Evolutionary conservation across 1,284 basidiomycete genomes (phyloP), one percentile per base, ranked within the genome.

Genomic region (Hemileia vastatrix): DNA sequence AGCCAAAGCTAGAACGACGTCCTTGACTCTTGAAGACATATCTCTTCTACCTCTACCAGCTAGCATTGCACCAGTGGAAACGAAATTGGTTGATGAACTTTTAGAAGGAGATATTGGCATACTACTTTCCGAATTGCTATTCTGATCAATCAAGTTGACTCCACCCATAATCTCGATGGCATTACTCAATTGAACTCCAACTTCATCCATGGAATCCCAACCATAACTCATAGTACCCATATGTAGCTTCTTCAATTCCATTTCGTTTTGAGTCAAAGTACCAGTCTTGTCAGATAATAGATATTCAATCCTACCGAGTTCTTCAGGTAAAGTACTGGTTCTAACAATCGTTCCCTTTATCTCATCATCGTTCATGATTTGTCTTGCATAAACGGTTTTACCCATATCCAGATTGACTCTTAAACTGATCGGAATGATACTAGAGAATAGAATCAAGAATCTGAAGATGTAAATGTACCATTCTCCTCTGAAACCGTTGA

Each of bases 321-420:
- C 94, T 73, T 98, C 95, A 0, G 94, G 95, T 2, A 98, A 80
- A 0, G 95, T 98, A 70, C 88, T 90, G 2, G 95, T 97, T 27
- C 94, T 83, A 2, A 98, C 94, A 65, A 98, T 94, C 1, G 95
- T 96, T 53, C 85, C 84, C 0, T 90, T 90, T 67, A 98, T 98
- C 77, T 96, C 90, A 51, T 73, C 74, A 77, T 98, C 94, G 64
- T 83, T 85, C 85, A 93, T 91, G 65, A 98, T 97, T 70, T 93
- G 89, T 49, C 87, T 84, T 0, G 90, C 90, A 71, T 98, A 98
- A 49, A 97, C 89, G 0, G 93, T 96, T 79, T 98, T 98, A 65
- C 94, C 94, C 92, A 98, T 97, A 76, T 98, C 94, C 54, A 98
- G 81, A 71, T 98, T 98, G 65, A 98, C 94, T 23, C 94, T 88